Evolutionary conservation across 2,329 filamentous ascomycete genomes (phyloP).

Genomic region (Microsporum audouinii): DNA sequence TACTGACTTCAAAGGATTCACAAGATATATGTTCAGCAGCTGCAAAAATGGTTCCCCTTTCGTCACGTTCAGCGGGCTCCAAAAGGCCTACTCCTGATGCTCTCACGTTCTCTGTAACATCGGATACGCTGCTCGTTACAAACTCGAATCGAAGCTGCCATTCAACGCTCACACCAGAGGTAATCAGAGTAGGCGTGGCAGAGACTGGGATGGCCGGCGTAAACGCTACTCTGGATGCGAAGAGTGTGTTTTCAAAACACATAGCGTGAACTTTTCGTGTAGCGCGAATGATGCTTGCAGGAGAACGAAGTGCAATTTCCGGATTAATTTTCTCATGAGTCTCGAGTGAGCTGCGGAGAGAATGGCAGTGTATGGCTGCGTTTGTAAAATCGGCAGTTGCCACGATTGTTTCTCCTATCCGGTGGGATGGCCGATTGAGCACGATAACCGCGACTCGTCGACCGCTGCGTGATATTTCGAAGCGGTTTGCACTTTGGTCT

Average conservation of each 20-base stretch:
- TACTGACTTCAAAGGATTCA: slow-evolving; percentile 82
- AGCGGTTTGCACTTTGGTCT: slow-evolving; percentile 79
- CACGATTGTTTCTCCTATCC: slow-evolving; percentile 76
- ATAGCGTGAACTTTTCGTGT: slow-evolving; percentile 72
- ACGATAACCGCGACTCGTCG: slow-evolving; percentile 82
- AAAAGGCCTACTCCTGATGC: slow-evolving; percentile 46
- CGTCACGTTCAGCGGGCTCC: slow-evolving; percentile 67
- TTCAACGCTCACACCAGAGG: slow-evolving; percentile 71
- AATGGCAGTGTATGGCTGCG: slow-evolving; percentile 71
- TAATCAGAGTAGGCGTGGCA: slow-evolving; percentile 85
- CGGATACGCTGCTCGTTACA: slow-evolving; percentile 55
- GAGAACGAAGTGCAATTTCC: slow-evolving; percentile 69
- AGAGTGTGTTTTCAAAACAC: slow-evolving; percentile 71
- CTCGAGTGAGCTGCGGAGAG: slow-evolving; percentile 72
- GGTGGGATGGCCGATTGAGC: slow-evolving; percentile 75
- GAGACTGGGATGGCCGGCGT: slow-evolving; percentile 68
- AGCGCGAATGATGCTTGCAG: slow-evolving; percentile 73
- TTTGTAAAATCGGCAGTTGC: slow-evolving; percentile 73
- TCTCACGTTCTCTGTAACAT: slow-evolving; percentile 26
- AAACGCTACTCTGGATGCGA: slow-evolving; percentile 67
- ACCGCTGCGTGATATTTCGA: slow-evolving; percentile 90
- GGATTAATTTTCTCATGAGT: slow-evolving; percentile 74
- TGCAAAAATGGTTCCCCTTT: slow-evolving; percentile 64
- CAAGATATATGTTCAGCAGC: slow-evolving; percentile 67
- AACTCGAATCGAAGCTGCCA: slow-evolving; percentile 92